A percentile compares a stretch with the other conserved stretches of the same genome.
Conservation (phyloP, 257 asterid species). For the Rubia yunnanensis region DNA sequence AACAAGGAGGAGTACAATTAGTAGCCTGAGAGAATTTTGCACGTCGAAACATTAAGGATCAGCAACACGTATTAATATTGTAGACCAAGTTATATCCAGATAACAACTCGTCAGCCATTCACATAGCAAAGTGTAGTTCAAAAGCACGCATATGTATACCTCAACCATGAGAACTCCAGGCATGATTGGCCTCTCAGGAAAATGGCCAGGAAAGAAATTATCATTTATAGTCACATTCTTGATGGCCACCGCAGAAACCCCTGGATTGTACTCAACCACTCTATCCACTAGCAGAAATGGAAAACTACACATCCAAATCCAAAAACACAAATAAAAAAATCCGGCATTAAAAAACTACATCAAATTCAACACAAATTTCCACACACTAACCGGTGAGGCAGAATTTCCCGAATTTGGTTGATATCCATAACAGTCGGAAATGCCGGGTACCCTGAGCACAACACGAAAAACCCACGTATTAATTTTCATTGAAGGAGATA, state of each 20-base stretch:
- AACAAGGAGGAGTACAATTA: no score
- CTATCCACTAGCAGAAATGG: slow-evolving; percentile 90
- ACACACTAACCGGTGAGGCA: slow-evolving; percentile 64
- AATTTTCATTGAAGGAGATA: neutral
- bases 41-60: no score
- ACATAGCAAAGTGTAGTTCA: slow-evolving; percentile 6
- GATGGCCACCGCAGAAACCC: slow-evolving; percentile 83
- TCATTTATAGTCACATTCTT: slow-evolving; percentile 91
- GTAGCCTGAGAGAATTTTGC: neutral
- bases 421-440: slow-evolving; percentile 77
- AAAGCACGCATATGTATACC: slow-evolving; percentile 26
- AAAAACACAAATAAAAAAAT: neutral
- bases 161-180: slow-evolving; percentile 97
- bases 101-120: neutral
- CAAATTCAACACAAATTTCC: neutral
- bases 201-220: slow-evolving; percentile 87
- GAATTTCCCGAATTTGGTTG: slow-evolving; percentile 74
- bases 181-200: slow-evolving; percentile 94
- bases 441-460: slow-evolving; percentile 49
- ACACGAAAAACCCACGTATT: neutral
- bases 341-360: neutral
- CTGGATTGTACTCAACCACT: slow-evolving; percentile 75
- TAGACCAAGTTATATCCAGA: neutral
- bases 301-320: slow-evolving; percentile 32
- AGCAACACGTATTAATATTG: neutral